Evolutionary conservation across 2,329 filamentous ascomycete genomes (phyloP).

Genomic region (Acarospora socialis): DNA sequence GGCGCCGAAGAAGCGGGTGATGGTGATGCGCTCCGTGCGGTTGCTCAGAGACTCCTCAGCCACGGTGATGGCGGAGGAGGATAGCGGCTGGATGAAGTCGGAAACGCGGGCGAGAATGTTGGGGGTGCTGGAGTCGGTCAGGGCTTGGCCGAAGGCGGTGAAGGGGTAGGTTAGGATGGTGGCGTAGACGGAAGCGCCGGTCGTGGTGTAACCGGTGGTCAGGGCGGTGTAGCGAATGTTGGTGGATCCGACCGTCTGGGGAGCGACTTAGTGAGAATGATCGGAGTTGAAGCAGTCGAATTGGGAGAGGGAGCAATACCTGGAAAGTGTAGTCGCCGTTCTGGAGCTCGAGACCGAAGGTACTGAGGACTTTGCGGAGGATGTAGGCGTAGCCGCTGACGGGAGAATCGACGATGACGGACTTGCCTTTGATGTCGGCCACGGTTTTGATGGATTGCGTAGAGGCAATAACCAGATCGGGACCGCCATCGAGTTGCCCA

Average conservation of each 20-base stretch:
- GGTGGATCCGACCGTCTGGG: constrained; percentile 19
- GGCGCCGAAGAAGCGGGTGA: constrained; percentile 17
- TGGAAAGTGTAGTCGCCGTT: constrained; percentile 15
- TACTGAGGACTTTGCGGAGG: constrained; percentile 13
- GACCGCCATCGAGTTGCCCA: constrained; percentile 20
- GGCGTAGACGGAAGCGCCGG: constrained; percentile 18
- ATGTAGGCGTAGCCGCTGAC: constrained; percentile 19
- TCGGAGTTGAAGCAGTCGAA: not conserved
- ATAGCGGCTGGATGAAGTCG: constrained; percentile 15
- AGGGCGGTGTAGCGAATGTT: constrained; percentile 18
- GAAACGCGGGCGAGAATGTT: constrained; percentile 16
- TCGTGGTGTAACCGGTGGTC: constrained; percentile 15
- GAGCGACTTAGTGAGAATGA: not conserved
- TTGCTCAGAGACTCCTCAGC: constrained; percentile 10
- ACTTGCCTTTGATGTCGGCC: constrained; percentile 16
- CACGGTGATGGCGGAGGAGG: constrained; percentile 16
- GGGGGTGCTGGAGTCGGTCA: constrained; percentile 12
- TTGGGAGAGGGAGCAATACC: constrained; percentile 1
- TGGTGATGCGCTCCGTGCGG: constrained; percentile 5
- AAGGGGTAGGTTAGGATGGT: constrained; percentile 21
- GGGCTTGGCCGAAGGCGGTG: constrained; percentile 14
- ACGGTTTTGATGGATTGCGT: constrained; percentile 17
- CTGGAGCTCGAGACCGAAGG: constrained; percentile 14
- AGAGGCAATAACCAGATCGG: constrained; percentile 20
- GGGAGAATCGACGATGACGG: constrained; percentile 19